phyloP scores from a whole-genome alignment of 1,139 yeast species.

The Hansenula sp. region DNA sequence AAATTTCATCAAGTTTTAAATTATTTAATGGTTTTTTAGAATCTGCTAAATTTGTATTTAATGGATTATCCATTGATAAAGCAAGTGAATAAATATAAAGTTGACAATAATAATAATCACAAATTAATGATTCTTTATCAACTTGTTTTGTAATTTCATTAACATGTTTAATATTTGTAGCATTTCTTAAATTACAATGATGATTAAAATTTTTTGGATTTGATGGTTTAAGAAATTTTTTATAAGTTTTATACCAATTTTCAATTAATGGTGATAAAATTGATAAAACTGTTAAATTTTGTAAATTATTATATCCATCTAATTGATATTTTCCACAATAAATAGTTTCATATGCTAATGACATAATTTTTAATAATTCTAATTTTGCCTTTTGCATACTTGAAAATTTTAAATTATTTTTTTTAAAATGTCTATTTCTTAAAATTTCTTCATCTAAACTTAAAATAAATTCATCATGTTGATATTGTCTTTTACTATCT shows the following conservation, averaged over 20 bases:
- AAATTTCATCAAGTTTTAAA: conserved; percentile 62
- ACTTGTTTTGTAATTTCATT: conserved; percentile 38
- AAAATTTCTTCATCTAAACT: conserved; percentile 25
- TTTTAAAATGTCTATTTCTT: conserved; percentile 5
- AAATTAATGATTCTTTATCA: conserved; percentile 67
- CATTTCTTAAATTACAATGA: conserved; percentile 23
- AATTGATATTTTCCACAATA: conserved; percentile 53
- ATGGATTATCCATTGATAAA: conserved; percentile 43
- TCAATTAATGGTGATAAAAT: conserved; percentile 73
- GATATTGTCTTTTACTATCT: conserved; percentile 16
- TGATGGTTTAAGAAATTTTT: conserved; percentile 47
- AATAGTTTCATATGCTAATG: conserved; percentile 79
- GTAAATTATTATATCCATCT: conserved; percentile 52
- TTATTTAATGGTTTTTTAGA: conserved; percentile 22
- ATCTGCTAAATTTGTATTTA: conserved; percentile 21
- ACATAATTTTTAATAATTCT: conserved; percentile 72
- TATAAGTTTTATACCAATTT: conserved; percentile 70
- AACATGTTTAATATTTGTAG: conserved; percentile 27
- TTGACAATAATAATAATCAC: conserved; percentile 82
- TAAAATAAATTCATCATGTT: conserved; percentile 25
- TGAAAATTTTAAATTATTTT: conserved; percentile 41
- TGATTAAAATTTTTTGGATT: conserved; percentile 25
- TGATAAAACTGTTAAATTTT: conserved; percentile 66
- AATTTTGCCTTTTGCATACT: conserved; percentile 71
- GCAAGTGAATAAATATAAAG: conserved; percentile 82